Evolutionary conservation across 331 rosid species (phyloP), one percentile per base, ranked within the genome.

Genomic region (Malus hybrid): DNA sequence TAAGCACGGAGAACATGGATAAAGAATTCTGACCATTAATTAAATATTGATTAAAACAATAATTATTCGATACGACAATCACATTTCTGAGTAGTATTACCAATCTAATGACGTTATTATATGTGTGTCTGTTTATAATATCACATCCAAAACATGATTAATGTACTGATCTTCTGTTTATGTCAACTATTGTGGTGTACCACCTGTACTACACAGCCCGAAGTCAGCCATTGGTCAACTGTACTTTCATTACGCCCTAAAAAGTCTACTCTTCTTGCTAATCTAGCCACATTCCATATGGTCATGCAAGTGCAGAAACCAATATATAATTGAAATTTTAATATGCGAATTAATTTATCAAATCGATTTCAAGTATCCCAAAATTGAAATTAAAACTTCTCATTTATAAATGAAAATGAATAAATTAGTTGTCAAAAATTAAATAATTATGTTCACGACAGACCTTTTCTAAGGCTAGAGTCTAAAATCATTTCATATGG

Each of bases 141-240:
- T 42, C 14, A 42, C 13, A 10, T 10, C 4, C 48, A 42, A 42
- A 42, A 10, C 0, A 42, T 10, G 48, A 10, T 42, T 10, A 42
- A 10, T 42, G 48, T 42, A 42, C 48, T 32, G 33, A 53, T 53
- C 28, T 24, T 24, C 18, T 10, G 32, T 29, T 10, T 22, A 2
- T 26, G 56, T 30, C 65, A 79, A 34, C 10, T 30, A n/a, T 9
- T 42, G n/a, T n/a, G n/a, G n/a, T 34, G 76, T 82, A 68, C 82
- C 50, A 20, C 26, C 52, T 60, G 79, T 73, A 69, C 82, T 61
- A 53, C 56, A 63, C 1, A 30, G 2, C 22, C 15, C 22, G 4
- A 29, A 34, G 6, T 63, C 20, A 63, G 19, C 42, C 22, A 63
- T 16, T 64, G 32, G 81, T 76, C 81, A 67, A 77, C 75, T 73